A percentile compares a stretch with the other conserved stretches of the same genome.
Evolutionary conservation across 2,329 filamentous ascomycete genomes (phyloP).

Genomic region (Verticillium isaacii): DNA sequence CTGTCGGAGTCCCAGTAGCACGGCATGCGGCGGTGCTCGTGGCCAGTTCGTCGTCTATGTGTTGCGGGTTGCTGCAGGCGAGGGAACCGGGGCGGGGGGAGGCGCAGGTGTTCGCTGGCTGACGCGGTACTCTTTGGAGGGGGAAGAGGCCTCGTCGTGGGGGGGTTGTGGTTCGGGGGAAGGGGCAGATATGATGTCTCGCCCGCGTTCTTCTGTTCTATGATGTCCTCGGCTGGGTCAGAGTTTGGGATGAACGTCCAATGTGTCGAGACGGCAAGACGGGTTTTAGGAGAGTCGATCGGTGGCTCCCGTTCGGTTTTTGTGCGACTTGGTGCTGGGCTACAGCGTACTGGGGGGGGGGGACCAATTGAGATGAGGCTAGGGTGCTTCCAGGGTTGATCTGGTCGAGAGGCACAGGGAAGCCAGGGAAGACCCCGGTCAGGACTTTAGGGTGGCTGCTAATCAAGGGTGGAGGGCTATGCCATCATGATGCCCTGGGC

Average conservation of each 20-base stretch:
- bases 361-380: constrained; percentile 35
- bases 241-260: constrained; percentile 9
- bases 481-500: constrained; percentile 17
- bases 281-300: constrained; percentile 20
- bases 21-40: constrained; percentile 44
- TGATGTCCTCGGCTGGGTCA: neutral
- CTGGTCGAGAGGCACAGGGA: constrained; percentile 25
- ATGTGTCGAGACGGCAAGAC: constrained; percentile 7
- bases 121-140: constrained; percentile 1
- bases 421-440: constrained; percentile 26
- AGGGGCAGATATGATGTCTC: neutral
- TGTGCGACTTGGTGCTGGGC: constrained; percentile 36
- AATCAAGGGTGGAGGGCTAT: constrained; percentile 30
- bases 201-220: neutral
- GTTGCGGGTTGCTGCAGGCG: constrained; percentile 40
- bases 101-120: constrained; percentile 19
- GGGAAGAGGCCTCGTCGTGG: neutral
- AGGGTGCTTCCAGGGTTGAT: constrained; percentile 34
- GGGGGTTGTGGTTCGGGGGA: neutral
- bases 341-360: constrained; percentile 28
- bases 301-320: constrained; percentile 40
- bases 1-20: constrained; percentile 39
- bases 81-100: constrained; percentile 25
- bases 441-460: constrained; percentile 31
- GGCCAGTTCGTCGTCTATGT: constrained; percentile 31